Conservation (phyloP, 768 basidiomycete genomes). For the Boletus patriciae region DNA sequence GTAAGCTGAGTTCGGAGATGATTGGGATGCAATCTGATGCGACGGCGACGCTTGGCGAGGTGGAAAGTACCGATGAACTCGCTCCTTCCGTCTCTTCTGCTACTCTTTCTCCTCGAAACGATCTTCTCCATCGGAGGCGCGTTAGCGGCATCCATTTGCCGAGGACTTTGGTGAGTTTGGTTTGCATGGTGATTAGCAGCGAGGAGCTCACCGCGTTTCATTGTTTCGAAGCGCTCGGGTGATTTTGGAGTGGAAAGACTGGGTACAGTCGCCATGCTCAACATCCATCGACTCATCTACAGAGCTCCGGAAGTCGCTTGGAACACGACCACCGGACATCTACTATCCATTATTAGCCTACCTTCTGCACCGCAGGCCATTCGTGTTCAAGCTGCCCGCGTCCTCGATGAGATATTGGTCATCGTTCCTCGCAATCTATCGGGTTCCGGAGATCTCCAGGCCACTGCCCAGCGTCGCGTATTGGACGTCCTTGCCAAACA, state of each 20-base stretch:
- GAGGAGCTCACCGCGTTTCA: conserved; percentile 2
- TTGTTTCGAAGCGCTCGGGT: conserved; percentile 63
- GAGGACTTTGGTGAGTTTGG: conserved; percentile 62
- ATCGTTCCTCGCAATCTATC: conserved; percentile 72
- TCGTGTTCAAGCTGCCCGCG: conserved; percentile 84
- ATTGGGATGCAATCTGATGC: conserved; percentile 75
- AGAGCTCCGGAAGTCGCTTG: conserved; percentile 83
- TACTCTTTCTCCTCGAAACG: conserved; percentile 42
- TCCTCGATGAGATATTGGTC: conserved; percentile 80
- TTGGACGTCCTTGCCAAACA: conserved; percentile 84
- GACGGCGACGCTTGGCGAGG: conserved; percentile 25
- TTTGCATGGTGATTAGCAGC: background rate
- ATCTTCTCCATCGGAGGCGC: conserved; percentile 58
- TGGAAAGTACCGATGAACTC: conserved; percentile 36
- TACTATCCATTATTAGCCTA: conserved; percentile 74
- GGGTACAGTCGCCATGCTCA: conserved; percentile 74
- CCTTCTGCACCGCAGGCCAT: conserved; percentile 70
- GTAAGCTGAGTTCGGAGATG: conserved; percentile 89
- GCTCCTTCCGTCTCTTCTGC: conserved; percentile 33
- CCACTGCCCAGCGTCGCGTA: conserved; percentile 74
- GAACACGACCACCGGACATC: conserved; percentile 76
- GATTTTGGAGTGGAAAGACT: conserved; percentile 94
- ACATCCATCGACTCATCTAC: conserved; percentile 85
- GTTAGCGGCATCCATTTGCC: conserved; percentile 90
- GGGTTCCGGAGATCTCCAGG: conserved; percentile 60